These are phyloP conservation scores for Immersiporthe knoxdaviesiana DNA, from an alignment of 2,329 filamentous ascomycete species.

Conservation along the genomic window DNA sequence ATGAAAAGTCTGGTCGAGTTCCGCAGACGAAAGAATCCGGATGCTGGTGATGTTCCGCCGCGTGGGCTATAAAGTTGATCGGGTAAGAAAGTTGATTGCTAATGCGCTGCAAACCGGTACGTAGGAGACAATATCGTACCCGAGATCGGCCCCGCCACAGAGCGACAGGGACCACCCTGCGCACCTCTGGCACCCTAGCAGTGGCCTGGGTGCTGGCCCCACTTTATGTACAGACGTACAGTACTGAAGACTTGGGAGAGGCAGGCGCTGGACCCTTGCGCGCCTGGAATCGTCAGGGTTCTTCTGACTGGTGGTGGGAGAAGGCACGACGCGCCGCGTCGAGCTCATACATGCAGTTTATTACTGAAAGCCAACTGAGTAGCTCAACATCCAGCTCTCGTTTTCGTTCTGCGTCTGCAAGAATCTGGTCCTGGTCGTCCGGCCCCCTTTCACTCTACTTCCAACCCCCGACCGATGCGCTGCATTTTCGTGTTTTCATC, in stretches of 20 bases:
- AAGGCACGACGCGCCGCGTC: constrained; percentile 30
- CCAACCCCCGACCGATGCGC: constrained; percentile 3
- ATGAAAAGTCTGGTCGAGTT: background rate
- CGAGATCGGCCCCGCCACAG: constrained; percentile 22
- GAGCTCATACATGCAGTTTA: constrained; percentile 8
- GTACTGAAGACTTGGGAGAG: constrained; percentile 10
- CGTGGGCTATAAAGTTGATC: background rate
- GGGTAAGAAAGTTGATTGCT: constrained; percentile 26
- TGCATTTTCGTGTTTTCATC: background rate
- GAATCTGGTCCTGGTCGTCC: background rate
- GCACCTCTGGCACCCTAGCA: background rate
- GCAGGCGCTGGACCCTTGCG: constrained; percentile 18
- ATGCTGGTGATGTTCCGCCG: background rate
- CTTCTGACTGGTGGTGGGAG: too few species aligned
- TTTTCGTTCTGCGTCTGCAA: background rate
- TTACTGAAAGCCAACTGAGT: background rate
- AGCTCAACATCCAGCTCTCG: background rate
- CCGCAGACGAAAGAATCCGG: background rate
- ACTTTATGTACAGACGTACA: background rate
- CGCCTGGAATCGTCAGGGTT: background rate
- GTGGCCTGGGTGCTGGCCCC: background rate
- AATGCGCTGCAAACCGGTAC: constrained; percentile 17
- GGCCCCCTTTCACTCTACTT: background rate
- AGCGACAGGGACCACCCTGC: background rate
- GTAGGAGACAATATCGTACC: constrained; percentile 8